Base-by-base conservation (phyloP, 176 grass and related monocot species). In the Triticum turgidum region DNA sequence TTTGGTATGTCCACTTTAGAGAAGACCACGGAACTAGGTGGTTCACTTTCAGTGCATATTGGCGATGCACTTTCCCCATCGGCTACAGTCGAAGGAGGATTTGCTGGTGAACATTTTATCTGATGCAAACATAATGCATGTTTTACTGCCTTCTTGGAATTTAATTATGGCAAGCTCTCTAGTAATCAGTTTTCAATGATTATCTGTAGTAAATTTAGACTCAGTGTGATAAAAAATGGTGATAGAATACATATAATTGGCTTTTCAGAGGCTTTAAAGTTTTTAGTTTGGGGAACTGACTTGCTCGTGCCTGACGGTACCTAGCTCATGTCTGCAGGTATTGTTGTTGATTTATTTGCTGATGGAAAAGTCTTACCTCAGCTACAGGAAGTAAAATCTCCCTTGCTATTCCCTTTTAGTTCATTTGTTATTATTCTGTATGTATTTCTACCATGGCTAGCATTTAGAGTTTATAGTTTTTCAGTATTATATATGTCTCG, bases 1-100 rank as follows among this genome's bases (percentile, higher is more conserved):
- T 98, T 98, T 91, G 86, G 87, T 80, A 80, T 98, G 73, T 92
- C 93, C n/a, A 89, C 94, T 83, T 56, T 98, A 83, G 93, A 98
- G 80, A 91, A 89, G 21, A 22, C 73, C 80, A 95, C 93, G 32
- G 82, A 93, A 86, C 69, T 85, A 80, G 96, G 93, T 69, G 96
- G 96, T 80, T 95, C 82, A 6, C 91, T 98, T 87, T 95, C 90
- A 5, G 90, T 94, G 63, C 83, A 12, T 76, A 85, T 96, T 85
- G 96, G 93, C 15, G 96, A 98, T 78, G 96, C 96, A 76, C 91
- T 98, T 81, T 94, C 96, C 86, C 88, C 83, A 86, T 93, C 88
- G 88, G 93, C 77, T 80, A 89, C 79, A 79, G 32, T 93, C 71
- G 77, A 86, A 95, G 96, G 93, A 87, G 93, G 91, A 41, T 95